Base-by-base conservation (phyloP, 176 grass and related monocot genomes). In the Eragrostis curvula region DNA sequence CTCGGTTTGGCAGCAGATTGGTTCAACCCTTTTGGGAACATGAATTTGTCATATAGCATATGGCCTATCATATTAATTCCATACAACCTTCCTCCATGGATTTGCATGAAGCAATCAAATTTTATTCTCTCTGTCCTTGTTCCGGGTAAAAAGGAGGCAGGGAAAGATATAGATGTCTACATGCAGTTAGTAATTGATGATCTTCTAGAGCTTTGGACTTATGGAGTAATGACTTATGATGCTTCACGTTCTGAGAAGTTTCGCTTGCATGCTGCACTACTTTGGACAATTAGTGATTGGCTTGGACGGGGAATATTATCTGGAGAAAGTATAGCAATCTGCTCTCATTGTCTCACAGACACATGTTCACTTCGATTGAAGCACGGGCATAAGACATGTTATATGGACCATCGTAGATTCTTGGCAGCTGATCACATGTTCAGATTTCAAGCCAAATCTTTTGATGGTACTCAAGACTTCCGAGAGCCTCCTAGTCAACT, bases 201-300 rank as follows among this genome's bases (percentile, higher is more conserved):
- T 67, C 64, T 67, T 3, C 64, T 67, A 3, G 64, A 67, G 36
- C 11, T 41, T 9, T 67, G 17, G 64, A 67, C 40, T 10, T 30
- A 17, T 67, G 36, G 18, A 2, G 39, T 67, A 17, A 67, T 84
- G n/a, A n/a, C n/a, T n/a, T n/a, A n/a, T n/a, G n/a, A n/a, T n/a
- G n/a, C n/a, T n/a, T n/a, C n/a, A n/a, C n/a, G 51, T 77, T 40
- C 75, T 87, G 36, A 40, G 32, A 67, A 67, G 7, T 67, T 67
- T 9, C 36, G 17, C 17, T 42, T 67, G 10, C 36, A 3, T 42
- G 65, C 18, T 67, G 65, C 65, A 42, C 30, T 67, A 0, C 7
- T 43, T 3, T 67, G 65, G 65, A 67, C 65, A 21, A 67, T 67
- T 21, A 67, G 36, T 67, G 65, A 43, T n/a, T 70, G 23, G 44